Base-by-base conservation (phyloP, 129 eudicot species). In the Pseudognaphalium luteoalbum region DNA sequence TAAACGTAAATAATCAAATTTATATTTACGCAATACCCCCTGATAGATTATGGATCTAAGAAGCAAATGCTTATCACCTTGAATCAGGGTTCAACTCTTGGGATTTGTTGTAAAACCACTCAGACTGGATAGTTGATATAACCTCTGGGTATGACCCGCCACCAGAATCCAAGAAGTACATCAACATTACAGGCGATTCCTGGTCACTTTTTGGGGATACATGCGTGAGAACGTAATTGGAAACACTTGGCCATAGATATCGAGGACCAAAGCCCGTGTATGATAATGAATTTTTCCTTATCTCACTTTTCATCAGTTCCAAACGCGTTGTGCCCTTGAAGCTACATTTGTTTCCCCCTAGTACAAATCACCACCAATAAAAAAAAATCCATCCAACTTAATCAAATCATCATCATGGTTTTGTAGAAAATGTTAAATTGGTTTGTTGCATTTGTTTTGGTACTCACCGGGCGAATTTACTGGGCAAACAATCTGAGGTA, bases 131-230 rank as follows among this genome's bases (percentile, higher is more conserved):
- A 65, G 71, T 73, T 29, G 99, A 94, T 84, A 94, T 83, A 42
- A 91, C 85, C 82, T 91, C 92, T 1, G 99, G 99, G 73, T 94
- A 94, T 33, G 99, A 87, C 32, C 99, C 97, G 47, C 97, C 99
- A 22, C 99, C 99, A 6, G 97, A 94, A 87, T 94, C 99, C 52
- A 91, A 76, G 80, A 94, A 94, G 83, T 94, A 94, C 93, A 91
- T 78, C 74, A 79, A 81, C 70, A 88, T 86, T 35, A 84, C 65
- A 0, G 90, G 83, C 17, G 58, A 67, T 68, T 84, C 39, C 17
- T 75, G 69, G 65, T 76, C 83, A 32, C 12, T 50, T 56, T 68
- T 74, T 2, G 92, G 81, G n/a, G 97, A 89, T 21, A 83, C 84
- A 78, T 91, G 44, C 30, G 85, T 82, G 35, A 89, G 85, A 68